These are phyloP conservation scores for Pleurotus pulmonarius DNA, from an alignment of 768 basidiomycete genomes.

Conservation along the genomic window DNA sequence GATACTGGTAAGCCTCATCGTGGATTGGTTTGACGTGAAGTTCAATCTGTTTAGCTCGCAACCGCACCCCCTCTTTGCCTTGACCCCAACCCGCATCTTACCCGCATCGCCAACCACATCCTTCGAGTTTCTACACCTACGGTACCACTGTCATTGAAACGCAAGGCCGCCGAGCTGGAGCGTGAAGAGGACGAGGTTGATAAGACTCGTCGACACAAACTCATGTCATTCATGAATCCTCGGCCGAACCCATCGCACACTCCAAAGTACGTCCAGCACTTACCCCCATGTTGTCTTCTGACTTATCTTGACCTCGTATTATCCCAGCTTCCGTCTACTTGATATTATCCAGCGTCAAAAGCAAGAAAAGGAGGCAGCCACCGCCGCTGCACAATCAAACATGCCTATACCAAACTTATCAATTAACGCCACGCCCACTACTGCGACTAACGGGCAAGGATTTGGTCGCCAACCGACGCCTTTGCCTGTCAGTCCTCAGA, in stretches of 20 bases:
- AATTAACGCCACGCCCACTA: neutral
- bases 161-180: conserved; percentile 67
- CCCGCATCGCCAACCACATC: conserved; percentile 72
- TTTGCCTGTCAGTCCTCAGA: neutral
- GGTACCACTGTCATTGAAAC: conserved; percentile 70
- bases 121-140: conserved; percentile 69
- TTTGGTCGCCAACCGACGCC: neutral
- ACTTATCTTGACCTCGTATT: neutral
- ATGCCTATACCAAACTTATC: conserved; percentile 2
- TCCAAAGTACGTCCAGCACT: conserved; percentile 39
- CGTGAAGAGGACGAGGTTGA: conserved; percentile 77
- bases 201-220: conserved; percentile 66
- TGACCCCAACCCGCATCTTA: conserved; percentile 73
- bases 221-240: conserved; percentile 79
- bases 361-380: conserved; percentile 5
- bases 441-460: neutral
- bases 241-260: conserved; percentile 41
- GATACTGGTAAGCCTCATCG: conserved; percentile 50
- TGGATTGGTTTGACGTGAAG: conserved; percentile 9
- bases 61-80: conserved; percentile 76
- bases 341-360: conserved; percentile 35
- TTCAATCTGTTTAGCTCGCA: conserved; percentile 46
- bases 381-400: conserved; percentile 7
- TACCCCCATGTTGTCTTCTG: conserved; percentile 5
- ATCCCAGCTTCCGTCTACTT: conserved; percentile 52